These are phyloP conservation scores for Talaromyces sp. DNA, from an alignment of 2,329 filamentous ascomycete species.

Conservation along the genomic window DNA sequence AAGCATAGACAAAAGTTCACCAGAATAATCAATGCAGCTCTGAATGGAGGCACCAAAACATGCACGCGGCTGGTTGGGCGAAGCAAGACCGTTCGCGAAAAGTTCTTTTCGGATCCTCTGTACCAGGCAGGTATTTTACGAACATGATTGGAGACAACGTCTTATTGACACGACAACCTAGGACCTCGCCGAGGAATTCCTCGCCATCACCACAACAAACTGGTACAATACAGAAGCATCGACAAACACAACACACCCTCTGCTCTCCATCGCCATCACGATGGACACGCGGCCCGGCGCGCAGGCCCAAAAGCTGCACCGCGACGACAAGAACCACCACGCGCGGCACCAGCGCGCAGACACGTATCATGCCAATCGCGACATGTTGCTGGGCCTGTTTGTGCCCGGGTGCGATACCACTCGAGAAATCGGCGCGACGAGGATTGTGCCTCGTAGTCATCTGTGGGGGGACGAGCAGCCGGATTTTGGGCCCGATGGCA, in stretches of 20 bases:
- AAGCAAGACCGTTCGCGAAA: conserved; percentile 31
- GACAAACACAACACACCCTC: conserved; percentile 27
- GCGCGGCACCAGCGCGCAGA: conserved; percentile 26
- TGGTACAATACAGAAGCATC: conserved; percentile 27
- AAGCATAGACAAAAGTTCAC: too few species aligned
- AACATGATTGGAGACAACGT: not conserved
- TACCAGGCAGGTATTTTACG: conserved; percentile 18
- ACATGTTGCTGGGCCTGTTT: conserved; percentile 32
- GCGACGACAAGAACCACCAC: conserved; percentile 38
- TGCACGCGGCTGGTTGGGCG: conserved; percentile 30
- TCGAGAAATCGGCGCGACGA: conserved; percentile 32
- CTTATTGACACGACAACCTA: conserved; percentile 5
- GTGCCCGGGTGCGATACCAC: conserved; percentile 32
- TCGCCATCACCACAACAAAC: conserved; percentile 28
- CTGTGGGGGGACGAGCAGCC: conserved; percentile 35
- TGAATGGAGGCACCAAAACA: conserved; percentile 30
- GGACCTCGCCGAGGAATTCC: conserved; percentile 29
- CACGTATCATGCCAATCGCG: conserved; percentile 19
- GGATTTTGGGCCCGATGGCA: conserved; percentile 25
- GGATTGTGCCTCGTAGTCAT: conserved; percentile 33
- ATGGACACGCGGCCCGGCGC: conserved; percentile 31
- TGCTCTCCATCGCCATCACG: conserved; percentile 34
- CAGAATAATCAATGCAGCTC: conserved; percentile 11
- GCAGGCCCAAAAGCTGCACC: conserved; percentile 28
- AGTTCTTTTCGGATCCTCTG: conserved; percentile 29